phyloP scores from a whole-genome alignment of 2,329 filamentous ascomycete species.

The Onygenales sp. region DNA sequence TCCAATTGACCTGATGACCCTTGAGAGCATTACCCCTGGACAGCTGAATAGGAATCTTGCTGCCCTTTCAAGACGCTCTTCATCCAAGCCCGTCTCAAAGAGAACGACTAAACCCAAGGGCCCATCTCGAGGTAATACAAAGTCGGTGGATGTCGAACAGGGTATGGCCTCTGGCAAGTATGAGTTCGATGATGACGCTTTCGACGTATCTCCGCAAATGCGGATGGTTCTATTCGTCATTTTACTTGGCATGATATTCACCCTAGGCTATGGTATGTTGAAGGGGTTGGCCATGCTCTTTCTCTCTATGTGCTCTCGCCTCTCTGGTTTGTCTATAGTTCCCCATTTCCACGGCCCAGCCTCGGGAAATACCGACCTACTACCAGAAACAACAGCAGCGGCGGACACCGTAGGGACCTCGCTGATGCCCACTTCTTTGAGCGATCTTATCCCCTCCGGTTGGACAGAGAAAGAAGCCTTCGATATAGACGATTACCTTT shows the following conservation, averaged over 20 bases:
- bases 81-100: background rate
- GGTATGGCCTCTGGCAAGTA: too few species aligned
- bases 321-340: background rate
- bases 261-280: background rate
- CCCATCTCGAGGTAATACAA: background rate
- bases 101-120: background rate
- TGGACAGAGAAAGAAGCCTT: conserved; percentile 13
- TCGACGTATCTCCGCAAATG: too few species aligned
- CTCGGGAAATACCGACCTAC: background rate
- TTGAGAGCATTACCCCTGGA: conserved; percentile 36
- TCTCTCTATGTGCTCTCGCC: background rate
- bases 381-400: conserved; percentile 9
- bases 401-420: conserved; percentile 16
- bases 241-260: background rate
- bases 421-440: conserved; percentile 12
- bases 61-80: conserved; percentile 25
- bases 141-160: background rate
- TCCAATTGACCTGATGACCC: conserved; percentile 39
- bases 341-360: background rate
- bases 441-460: conserved; percentile 12
- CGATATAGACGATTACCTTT: conserved; percentile 17
- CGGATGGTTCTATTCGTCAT: background rate
- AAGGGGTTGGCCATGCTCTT: background rate
- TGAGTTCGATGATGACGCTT: too few species aligned
- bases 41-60: conserved; percentile 40